These are phyloP conservation scores for Artemisia tridentata DNA, from an alignment of 129 eudicot species.

Conservation along the genomic window DNA sequence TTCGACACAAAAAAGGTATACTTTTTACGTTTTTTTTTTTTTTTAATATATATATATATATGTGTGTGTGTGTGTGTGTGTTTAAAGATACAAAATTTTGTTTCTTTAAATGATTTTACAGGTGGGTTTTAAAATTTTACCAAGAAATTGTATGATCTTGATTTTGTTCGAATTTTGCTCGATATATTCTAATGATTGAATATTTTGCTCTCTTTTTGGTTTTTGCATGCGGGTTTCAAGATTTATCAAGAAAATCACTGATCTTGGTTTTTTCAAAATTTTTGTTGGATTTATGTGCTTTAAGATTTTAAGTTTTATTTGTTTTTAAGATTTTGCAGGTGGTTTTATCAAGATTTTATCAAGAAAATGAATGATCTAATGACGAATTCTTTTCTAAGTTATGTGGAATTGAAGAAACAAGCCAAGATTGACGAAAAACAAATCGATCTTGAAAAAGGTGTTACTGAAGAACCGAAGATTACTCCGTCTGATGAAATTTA, in stretches of 20 bases:
- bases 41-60: no score
- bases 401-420: slow-evolving; percentile 89
- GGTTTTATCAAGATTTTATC: background rate
- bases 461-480: slow-evolving; percentile 23
- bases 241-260: no score
- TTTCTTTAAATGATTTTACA: slow-evolving; percentile 19
- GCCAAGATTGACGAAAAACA: slow-evolving; percentile 50
- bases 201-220: background rate
- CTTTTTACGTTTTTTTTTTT: background rate
- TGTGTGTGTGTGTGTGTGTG: no score
- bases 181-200: no score
- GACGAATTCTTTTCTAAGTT: slow-evolving; percentile 83
- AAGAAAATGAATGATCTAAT: slow-evolving; percentile 82
- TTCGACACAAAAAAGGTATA: slow-evolving; percentile 21
- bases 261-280: no score
- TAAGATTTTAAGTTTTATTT: no score
- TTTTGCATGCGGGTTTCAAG: background rate
- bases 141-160: background rate
- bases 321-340: background rate
- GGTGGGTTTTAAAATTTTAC: slow-evolving; percentile 28
- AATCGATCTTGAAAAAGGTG: slow-evolving; percentile 43
- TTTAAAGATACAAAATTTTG: background rate
- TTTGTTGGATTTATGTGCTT: background rate
- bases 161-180: background rate
- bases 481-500: slow-evolving; percentile 51